Percentiles rank a stretch among this genome's conserved stretches.
Evolutionary conservation across 306 rosid genomes (phyloP).

Genomic region (Glycine tomentella): DNA sequence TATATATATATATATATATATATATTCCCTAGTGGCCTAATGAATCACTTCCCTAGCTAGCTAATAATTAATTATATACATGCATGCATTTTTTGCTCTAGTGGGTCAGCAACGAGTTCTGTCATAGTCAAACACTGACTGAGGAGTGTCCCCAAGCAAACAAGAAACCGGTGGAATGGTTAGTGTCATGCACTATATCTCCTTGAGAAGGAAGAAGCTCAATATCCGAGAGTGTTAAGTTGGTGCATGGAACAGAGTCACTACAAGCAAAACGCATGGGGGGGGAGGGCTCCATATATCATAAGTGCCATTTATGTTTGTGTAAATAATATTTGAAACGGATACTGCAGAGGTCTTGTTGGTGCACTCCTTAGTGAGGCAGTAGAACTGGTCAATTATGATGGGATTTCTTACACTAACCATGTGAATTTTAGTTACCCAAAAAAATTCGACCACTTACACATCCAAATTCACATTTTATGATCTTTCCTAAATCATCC

Average conservation of each 20-base stretch:
- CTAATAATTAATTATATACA: constrained; percentile 34
- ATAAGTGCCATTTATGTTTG: too few species aligned
- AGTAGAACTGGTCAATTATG: constrained; percentile 86
- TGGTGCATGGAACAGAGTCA: constrained; percentile 84
- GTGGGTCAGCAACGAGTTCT: constrained; percentile 58
- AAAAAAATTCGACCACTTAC: neutral
- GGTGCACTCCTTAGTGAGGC: constrained; percentile 65
- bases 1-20: too few species aligned
- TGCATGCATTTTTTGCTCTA: neutral
- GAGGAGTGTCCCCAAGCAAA: constrained; percentile 70
- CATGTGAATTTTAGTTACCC: too few species aligned
- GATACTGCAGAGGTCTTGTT: constrained; percentile 82
- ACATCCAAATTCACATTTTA: neutral
- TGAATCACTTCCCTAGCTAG: constrained; percentile 8
- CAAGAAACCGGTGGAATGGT: too few species aligned
- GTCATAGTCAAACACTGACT: constrained; percentile 48
- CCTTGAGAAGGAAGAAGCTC: constrained; percentile 91
- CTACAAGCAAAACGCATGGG: too few species aligned
- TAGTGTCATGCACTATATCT: too few species aligned
- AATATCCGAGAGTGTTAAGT: constrained; percentile 82
- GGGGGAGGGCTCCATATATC: too few species aligned
- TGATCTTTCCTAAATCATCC: neutral
- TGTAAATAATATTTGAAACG: constrained; percentile 69
- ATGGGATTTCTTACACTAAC: too few species aligned
- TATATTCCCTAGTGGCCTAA: constrained; percentile 10